Evolutionary conservation across 495 filamentous ascomycete species (phyloP), one percentile per base, ranked within the genome.

Genomic region (Penicillium robsamsonii): DNA sequence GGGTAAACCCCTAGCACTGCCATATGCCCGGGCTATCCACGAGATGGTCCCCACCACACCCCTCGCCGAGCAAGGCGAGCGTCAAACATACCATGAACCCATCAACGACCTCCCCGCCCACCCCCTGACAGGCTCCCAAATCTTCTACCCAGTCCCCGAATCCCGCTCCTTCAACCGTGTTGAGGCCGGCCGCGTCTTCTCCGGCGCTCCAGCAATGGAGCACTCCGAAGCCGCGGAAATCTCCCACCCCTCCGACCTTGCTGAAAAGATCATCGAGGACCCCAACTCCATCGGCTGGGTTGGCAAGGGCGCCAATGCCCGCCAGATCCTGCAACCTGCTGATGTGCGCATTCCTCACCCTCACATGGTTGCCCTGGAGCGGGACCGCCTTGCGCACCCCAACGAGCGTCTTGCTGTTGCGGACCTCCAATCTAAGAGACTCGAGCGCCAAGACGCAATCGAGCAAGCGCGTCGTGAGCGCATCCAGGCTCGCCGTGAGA

Each of bases 51-150:
- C 89, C 38, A 73, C 74, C 46, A 83, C 75, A 7, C 74, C 75
- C 1, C 64, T 75, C 17, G 57, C 71, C 31, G 53, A 64, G 7
- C 31, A 66, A 7, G 59, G 60, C 46, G 35, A 61, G 63, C 58
- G 54, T 38, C 45, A 63, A 56, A 9, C 42, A 30, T 72, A 74
- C 2, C 91, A 95, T 67, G 94, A 98, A 78, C 78, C 87, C 45
- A 93, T 96, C 71, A 96, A 96, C 72, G 92, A 96, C 66, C 82
- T 98, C 8, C 87, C 87, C 53, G 85, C 91, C 29, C 92, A 97
- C 72, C 82, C 83, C 27, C 70, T 83, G 46, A 96, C 94, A 0
- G 79, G 81, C 46, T 81, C 87, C 53, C 94, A 97, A 75, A 82
- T 96, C 40, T 98, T 97, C 74, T 82, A 90, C 69, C 94, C 95